These are phyloP conservation scores for Andalucia godoyi DNA, from an alignment of 78 protist genomes.

Conservation along the genomic window DNA sequence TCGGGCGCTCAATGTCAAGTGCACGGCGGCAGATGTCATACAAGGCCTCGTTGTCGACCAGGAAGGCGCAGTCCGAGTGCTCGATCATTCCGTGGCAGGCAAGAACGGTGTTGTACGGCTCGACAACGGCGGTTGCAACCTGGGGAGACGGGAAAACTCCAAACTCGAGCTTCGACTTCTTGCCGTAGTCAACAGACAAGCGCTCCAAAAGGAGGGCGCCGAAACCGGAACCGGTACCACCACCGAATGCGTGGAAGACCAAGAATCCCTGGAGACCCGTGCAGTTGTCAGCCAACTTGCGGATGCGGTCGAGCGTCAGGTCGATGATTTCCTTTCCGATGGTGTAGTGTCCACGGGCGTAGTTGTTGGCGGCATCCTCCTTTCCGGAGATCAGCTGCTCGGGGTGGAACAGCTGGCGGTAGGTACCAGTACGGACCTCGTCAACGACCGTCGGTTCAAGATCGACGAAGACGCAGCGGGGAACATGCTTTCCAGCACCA, in stretches of 20 bases:
- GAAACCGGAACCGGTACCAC: slow-evolving; percentile 99
- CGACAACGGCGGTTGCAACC: slow-evolving; percentile 96
- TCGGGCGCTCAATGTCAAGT: slow-evolving; percentile 91
- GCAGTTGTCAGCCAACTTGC: slow-evolving; percentile 96
- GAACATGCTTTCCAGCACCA: slow-evolving; percentile 77
- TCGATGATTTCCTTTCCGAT: slow-evolving; percentile 92
- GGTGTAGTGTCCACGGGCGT: slow-evolving; percentile 99
- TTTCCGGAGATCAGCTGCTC: slow-evolving; percentile 95
- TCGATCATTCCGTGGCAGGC: slow-evolving; percentile 90
- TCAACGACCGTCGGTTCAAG: slow-evolving; percentile 94
- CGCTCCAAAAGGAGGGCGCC: slow-evolving; percentile 89
- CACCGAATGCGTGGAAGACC: slow-evolving; percentile 91
- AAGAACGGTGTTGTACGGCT: slow-evolving; percentile 98
- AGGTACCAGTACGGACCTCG: slow-evolving; percentile 87
- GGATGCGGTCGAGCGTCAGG: slow-evolving; percentile 82
- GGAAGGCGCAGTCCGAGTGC: slow-evolving; percentile 90
- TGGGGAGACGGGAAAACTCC: slow-evolving; percentile 89
- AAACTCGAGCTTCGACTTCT: slow-evolving; percentile 94
- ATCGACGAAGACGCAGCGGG: slow-evolving; percentile 84
- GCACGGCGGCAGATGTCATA: slow-evolving; percentile 94
- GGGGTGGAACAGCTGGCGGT: slow-evolving; percentile 94
- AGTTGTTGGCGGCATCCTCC: slow-evolving; percentile 99
- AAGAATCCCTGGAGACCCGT: slow-evolving; percentile 95
- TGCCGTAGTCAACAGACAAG: slow-evolving; percentile 94
- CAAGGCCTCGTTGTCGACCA: slow-evolving; percentile 93